Evolutionary conservation across 805 yeast species (phyloP).

Genomic region (Metschnikowia proteae): DNA sequence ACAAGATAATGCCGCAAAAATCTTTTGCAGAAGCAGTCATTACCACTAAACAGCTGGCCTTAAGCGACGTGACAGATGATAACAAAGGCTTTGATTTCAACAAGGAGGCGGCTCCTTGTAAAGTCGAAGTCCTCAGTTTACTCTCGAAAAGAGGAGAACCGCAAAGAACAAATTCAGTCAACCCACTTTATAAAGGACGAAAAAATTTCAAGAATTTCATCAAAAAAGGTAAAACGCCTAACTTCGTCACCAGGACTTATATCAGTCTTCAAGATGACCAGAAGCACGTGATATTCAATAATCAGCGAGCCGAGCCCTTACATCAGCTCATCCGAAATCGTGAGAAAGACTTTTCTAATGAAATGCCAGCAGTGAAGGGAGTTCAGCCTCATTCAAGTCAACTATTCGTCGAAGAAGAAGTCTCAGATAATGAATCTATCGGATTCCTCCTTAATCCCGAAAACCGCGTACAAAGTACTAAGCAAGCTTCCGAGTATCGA

Average conservation of each 20-base stretch:
- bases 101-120: background rate
- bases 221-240: conserved; percentile 8
- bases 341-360: conserved; percentile 11
- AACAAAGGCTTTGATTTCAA: background rate
- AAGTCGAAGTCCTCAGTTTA: background rate
- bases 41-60: conserved; percentile 2
- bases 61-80: background rate
- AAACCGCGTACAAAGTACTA: background rate
- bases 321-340: background rate
- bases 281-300: conserved; percentile 7
- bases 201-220: conserved; percentile 17
- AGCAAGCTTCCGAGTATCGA: background rate
- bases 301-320: background rate
- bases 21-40: conserved; percentile 4
- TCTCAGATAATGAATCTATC: background rate
- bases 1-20: background rate
- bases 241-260: conserved; percentile 14
- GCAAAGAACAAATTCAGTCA: background rate
- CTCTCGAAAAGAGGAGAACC: background rate
- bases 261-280: conserved; percentile 14
- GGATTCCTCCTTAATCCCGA: background rate
- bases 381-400: conserved; percentile 15
- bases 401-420: conserved; percentile 15
- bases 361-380: conserved; percentile 16
- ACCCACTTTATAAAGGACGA: conserved; percentile 7